A percentile compares a stretch with the other conserved stretches of the same genome.
Conservation (phyloP, 345 rosid genomes). For the Moringa oleifera region DNA sequence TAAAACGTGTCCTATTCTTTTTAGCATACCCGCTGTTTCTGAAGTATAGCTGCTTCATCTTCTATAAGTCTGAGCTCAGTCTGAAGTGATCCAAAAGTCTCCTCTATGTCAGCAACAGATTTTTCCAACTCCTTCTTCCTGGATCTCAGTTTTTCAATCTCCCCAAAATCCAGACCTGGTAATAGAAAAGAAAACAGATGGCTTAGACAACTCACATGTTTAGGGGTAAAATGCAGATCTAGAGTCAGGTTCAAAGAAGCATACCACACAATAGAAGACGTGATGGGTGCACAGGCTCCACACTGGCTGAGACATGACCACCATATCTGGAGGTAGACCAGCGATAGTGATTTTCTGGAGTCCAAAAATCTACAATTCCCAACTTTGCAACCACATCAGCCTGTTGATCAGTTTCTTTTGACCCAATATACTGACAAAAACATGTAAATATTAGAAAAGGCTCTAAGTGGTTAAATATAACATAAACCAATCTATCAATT, state of each 20-base stretch:
- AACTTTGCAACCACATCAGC: slow-evolving; percentile 71
- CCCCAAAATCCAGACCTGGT: slow-evolving; percentile 64
- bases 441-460: background rate
- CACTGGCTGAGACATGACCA: slow-evolving; percentile 63
- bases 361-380: slow-evolving; percentile 80
- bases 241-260: slow-evolving; percentile 10
- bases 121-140: slow-evolving; percentile 62
- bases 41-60: slow-evolving; percentile 62
- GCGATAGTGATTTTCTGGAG: slow-evolving; percentile 84
- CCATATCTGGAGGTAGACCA: slow-evolving; percentile 93
- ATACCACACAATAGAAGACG: slow-evolving; percentile 71
- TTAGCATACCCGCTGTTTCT: slow-evolving; percentile 56
- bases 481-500: background rate
- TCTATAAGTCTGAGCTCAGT: slow-evolving; percentile 59
- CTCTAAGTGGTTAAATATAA: background rate
- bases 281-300: slow-evolving; percentile 64
- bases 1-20: background rate
- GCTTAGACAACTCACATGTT: slow-evolving; percentile 1
- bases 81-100: slow-evolving; percentile 36
- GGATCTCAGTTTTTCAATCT: slow-evolving; percentile 55
- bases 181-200: background rate
- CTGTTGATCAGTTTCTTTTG: slow-evolving; percentile 68
- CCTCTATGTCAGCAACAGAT: slow-evolving; percentile 36
- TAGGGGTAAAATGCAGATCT: background rate
- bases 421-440: slow-evolving; percentile 67